Evolutionary conservation across 352 stramenopile genomes (phyloP), one percentile per base, ranked within the genome.

Genomic region (Phytopythium chamaehyphon): DNA sequence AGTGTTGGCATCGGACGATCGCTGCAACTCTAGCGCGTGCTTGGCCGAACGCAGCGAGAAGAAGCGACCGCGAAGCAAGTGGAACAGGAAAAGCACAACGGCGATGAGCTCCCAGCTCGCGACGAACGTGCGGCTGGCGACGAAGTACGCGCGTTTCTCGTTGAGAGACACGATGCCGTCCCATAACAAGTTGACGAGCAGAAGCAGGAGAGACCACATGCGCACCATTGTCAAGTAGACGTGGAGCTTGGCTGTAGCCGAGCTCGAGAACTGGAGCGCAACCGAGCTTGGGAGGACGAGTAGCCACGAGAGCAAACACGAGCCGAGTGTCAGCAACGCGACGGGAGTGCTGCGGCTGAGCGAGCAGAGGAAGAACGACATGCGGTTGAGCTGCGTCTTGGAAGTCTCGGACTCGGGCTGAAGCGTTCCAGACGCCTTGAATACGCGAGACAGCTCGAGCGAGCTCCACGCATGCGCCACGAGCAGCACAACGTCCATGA

Each of bases 241-340:
- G 42, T 85, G 66, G 14, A 76, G 22, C 48, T 64, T 65, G 31
- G 51, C 59, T 11, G 46, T 47, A 7, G 40, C 38, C 3, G 70
- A 81, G 47, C 51, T 56, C 14, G 55, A 67, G 11, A 42, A 23
- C 22, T 67, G 53, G 23, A 67, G 53, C 28, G 82, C 68, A 38
- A 74, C 61, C 26, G 73, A 62, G 51, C 74, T 81, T 7, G 72
- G 74, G 12, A 86, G 54, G 19, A 86, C 56, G 48, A 88, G 57
- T 15, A 84, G 48, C 76, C 76, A 88, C 24, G 71, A 83, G 35
- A 88, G 40, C 35, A 78, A 26, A 24, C 68, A 63, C 3, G 59
- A 65, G 12, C 64, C 31, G 26, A 66, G 6, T 3, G 51, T 63
- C 12, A 76, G 53, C 3, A 72, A 46, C 14, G 72, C 62, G 2